Evolutionary conservation across 2,329 filamentous ascomycete genomes (phyloP).

Genomic region (Alternaria consortialis): DNA sequence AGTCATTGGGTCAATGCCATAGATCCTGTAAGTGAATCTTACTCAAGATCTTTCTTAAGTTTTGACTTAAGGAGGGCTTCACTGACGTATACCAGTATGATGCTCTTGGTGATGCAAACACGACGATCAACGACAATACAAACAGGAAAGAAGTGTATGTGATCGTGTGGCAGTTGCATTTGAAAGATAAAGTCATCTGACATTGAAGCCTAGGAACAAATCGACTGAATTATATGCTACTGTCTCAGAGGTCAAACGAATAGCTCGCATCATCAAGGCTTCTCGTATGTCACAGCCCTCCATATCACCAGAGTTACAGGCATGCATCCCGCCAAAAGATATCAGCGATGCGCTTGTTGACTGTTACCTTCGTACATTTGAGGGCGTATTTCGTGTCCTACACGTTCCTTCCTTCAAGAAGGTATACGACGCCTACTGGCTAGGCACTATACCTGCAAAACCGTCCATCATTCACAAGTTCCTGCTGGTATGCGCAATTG

Average conservation of each 20-base stretch:
- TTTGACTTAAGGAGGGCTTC: too few species aligned
- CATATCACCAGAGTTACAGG: slow-evolving; percentile 55
- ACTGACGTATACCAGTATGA: slow-evolving; percentile 21
- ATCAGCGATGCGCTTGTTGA: slow-evolving; percentile 59
- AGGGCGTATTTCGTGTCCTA: slow-evolving; percentile 59
- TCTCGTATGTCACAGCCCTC: slow-evolving; percentile 49
- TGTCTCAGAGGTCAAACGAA: slow-evolving; percentile 57
- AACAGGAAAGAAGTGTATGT: slow-evolving; percentile 50
- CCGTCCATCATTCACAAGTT: slow-evolving; percentile 61
- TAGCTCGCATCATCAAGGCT: slow-evolving; percentile 63
- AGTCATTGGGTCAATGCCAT: slow-evolving; percentile 59
- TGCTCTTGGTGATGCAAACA: slow-evolving; percentile 27
- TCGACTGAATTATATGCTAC: slow-evolving; percentile 33
- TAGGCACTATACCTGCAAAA: slow-evolving; percentile 49
- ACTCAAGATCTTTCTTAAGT: background rate
- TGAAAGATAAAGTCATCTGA: background rate
- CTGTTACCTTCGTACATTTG: slow-evolving; percentile 60
- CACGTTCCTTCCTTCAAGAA: slow-evolving; percentile 61
- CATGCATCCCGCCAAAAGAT: slow-evolving; percentile 58
- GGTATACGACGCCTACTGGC: slow-evolving; percentile 64
- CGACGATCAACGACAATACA: slow-evolving; percentile 44
- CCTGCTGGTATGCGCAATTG: slow-evolving; percentile 49
- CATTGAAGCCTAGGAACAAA: slow-evolving; percentile 17
- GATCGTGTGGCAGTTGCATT: background rate
- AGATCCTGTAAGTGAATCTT: slow-evolving; percentile 36